Evolutionary conservation across 73 alveolate genomes (phyloP), one percentile per base, ranked within the genome.

Genomic region (Stentor coeruleus): DNA sequence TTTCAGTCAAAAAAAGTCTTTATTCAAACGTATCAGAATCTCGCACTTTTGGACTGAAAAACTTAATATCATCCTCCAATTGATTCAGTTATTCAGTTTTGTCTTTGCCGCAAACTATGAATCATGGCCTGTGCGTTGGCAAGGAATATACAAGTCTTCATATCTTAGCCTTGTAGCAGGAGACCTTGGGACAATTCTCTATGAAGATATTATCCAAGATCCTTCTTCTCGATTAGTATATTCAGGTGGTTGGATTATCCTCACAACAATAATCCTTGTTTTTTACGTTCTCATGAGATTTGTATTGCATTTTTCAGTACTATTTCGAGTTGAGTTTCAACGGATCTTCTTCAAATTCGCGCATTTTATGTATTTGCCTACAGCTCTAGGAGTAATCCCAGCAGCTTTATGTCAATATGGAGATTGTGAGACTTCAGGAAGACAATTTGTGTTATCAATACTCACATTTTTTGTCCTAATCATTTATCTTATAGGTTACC

Each of bases 91-190:
- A 20, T 57, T 57, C 73, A 31, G 15, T 57, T 57, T 57, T 57
- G 28, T 31, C 35, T 57, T 57, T 57, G 73, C 73, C 28, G 73
- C 73, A 57, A 57, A 57, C 28, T 57, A 57, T 57, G 73, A 57
- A 2, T 20, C 3, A 20, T 57, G 73, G 73, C 73, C 73, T 0
- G 2, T 57, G 1, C 15, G 73, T 20, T 57, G 73, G 28, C 0
- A 2, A 57, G 73, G 73, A 57, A 57, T 57, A 31, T 20, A 20
- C 0, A n/a, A 57, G 1, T n/a, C 15, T 0, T 20, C 35, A 1
- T n/a, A 31, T 20, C 15, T 57, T 0, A 20, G 35, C 35, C 15
- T 57, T 20, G 28, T 57, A 20, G 73, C 73, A 57, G 73, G 35
- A 0, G 73, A 57, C 28, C 28, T 57, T 57, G 73, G 73, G 2